Evolutionary conservation across 2,329 filamentous ascomycete species (phyloP), one percentile per base, ranked within the genome.

Genomic region (Penicillium polonicum): DNA sequence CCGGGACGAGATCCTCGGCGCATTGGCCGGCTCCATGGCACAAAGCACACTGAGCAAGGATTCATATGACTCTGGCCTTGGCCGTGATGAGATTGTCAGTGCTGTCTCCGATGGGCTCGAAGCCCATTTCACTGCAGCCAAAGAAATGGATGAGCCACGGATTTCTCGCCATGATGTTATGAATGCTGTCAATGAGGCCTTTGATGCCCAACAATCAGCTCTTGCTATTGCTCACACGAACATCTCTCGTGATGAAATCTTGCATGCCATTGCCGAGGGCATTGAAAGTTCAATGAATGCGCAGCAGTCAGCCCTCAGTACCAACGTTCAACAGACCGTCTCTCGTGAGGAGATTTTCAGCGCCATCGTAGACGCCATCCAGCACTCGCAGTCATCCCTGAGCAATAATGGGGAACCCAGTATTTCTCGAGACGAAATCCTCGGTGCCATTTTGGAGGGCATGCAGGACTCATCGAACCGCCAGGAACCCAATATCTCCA

Each of bases 91-190:
- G 44, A 78, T 88, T n/a, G 73, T 85, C 42, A 83, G 83, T 57
- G 83, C 85, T 2, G 80, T 88, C 44, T 83, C 80, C 58, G 80
- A 85, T 60, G 83, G 83, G 5, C 75, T 88, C 8, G 71, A 73
- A 46, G 78, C 80, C 21, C 78, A 81, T 46, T 72, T 76, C 38
- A 70, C 72, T 5, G 65, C 74, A 2, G 72, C 75, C 12, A 77
- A 86, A 48, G 88, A 91, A 25, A 84, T 91, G 46, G 74, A 79
- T 52, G 65, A 68, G 29, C 58, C 64, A 5, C 60, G 62, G 2
- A 62, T 74, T 27, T 73, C 70, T 5, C 69, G 66, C 25, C 66
- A 69, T 2, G 71, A 73, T 56, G 65, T 73, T 45, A 59, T 68
- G 9, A 65, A 64, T 41, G 70, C 68, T 10, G 60, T 73, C 15